Percentiles rank a stretch among this genome's conserved stretches.
Evolutionary conservation across 2,329 filamentous ascomycete genomes (phyloP).

Genomic region (Fusarium circinatum): DNA sequence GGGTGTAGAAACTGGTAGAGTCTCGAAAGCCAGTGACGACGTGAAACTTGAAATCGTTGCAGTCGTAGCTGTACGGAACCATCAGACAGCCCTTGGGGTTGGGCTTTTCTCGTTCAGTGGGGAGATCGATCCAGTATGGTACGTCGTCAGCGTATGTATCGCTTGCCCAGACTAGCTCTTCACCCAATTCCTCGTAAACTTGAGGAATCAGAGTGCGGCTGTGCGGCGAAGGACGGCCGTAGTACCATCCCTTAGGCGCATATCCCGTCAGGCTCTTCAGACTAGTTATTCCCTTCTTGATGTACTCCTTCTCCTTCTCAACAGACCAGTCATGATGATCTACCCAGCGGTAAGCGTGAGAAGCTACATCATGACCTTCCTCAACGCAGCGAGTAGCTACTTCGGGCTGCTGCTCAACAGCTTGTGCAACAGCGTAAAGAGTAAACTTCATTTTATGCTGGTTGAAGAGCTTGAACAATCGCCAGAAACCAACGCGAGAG

Average conservation of each 20-base stretch:
- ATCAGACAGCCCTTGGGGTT: background rate
- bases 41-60: slow-evolving; percentile 12
- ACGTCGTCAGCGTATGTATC: slow-evolving; percentile 12
- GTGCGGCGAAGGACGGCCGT: background rate
- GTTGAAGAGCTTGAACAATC: background rate
- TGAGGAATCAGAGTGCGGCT: background rate
- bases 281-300: background rate
- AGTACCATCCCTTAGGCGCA: background rate
- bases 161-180: background rate
- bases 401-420: slow-evolving; percentile 3
- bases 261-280: slow-evolving; percentile 2
- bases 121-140: slow-evolving; percentile 6
- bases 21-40: background rate
- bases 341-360: slow-evolving; percentile 5
- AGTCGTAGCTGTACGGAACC: slow-evolving; percentile 14
- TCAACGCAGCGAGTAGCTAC: background rate
- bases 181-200: slow-evolving; percentile 4
- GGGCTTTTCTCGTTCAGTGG: background rate
- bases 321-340: slow-evolving; percentile 7
- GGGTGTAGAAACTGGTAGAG: background rate
- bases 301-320: background rate
- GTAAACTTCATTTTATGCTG: slow-evolving; percentile 2
- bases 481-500: slow-evolving; percentile 6
- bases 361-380: slow-evolving; percentile 8
- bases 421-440: background rate